phyloP scores from a whole-genome alignment of 805 yeast species.

The Hanseniaspora guilliermondii region DNA sequence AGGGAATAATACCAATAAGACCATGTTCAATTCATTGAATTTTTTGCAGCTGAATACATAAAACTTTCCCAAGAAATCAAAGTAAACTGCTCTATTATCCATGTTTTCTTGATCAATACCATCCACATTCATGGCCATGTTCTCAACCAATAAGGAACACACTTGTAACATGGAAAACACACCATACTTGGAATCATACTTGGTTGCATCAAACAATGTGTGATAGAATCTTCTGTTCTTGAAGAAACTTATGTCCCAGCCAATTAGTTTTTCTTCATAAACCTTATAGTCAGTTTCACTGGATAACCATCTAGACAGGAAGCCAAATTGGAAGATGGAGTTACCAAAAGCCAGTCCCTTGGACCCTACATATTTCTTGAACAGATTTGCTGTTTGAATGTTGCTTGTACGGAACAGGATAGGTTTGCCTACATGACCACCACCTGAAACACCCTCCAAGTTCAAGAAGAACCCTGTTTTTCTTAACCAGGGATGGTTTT shows the following conservation, averaged over 20 bases:
- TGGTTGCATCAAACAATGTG: conserved; percentile 58
- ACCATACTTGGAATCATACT: conserved; percentile 51
- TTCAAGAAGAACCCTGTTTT: conserved; percentile 57
- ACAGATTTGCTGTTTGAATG: conserved; percentile 50
- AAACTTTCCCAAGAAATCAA: conserved; percentile 56
- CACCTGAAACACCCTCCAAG: conserved; percentile 87
- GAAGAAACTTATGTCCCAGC: conserved; percentile 81
- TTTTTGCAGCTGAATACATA: conserved; percentile 39
- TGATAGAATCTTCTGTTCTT: conserved; percentile 78
- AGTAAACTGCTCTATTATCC: conserved; percentile 41
- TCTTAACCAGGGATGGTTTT: conserved; percentile 59
- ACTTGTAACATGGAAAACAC: conserved; percentile 76
- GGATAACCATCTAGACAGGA: conserved; percentile 53
- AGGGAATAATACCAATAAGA: conserved; percentile 45
- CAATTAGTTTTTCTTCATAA: conserved; percentile 50
- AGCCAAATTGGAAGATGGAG: conserved; percentile 75
- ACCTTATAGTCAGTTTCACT: conserved; percentile 81
- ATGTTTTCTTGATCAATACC: conserved; percentile 16
- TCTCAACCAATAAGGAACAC: conserved; percentile 46
- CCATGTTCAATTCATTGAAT: conserved; percentile 41
- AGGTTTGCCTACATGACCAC: conserved; percentile 51
- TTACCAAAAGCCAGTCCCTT: conserved; percentile 57
- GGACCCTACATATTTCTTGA: conserved; percentile 36
- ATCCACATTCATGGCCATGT: conserved; percentile 28
- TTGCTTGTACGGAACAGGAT: conserved; percentile 76